Percentiles rank a stretch among this genome's conserved stretches.
Evolutionary conservation across 208 protist species (phyloP).

Genomic region (Wallacemonas sp.): DNA sequence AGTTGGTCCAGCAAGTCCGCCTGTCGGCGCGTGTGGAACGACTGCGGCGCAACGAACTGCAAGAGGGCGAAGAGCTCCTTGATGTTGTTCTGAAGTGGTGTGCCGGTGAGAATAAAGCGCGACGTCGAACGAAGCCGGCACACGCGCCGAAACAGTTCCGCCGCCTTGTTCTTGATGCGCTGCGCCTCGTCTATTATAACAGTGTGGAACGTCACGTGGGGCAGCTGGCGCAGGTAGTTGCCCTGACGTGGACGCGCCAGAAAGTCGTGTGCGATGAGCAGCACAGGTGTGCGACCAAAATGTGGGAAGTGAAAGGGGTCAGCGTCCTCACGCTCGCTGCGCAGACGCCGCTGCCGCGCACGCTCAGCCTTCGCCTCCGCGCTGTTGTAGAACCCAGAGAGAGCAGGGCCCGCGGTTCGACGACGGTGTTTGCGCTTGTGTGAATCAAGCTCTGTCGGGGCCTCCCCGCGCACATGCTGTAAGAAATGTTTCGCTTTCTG

Average conservation of each 20-base stretch:
- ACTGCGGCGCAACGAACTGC: constrained; percentile 85
- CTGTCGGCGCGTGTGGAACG: constrained; percentile 36
- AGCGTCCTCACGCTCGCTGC: neutral
- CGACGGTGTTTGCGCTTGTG: neutral
- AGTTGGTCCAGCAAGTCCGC: constrained; percentile 37
- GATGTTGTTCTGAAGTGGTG: constrained; percentile 94
- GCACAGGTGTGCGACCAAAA: constrained; percentile 26
- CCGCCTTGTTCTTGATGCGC: constrained; percentile 73
- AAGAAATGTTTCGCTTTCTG: constrained; percentile 24
- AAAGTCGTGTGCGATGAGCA: constrained; percentile 48
- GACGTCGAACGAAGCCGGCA: constrained; percentile 26
- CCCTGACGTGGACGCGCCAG: constrained; percentile 20
- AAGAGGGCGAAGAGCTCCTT: constrained; percentile 91
- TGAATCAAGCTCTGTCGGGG: neutral
- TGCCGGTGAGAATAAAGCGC: constrained; percentile 77
- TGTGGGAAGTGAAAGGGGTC: constrained; percentile 7
- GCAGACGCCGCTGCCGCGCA: neutral
- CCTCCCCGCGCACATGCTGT: constrained; percentile 4
- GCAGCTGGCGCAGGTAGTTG: constrained; percentile 28
- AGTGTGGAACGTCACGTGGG: constrained; percentile 62
- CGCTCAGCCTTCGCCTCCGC: neutral
- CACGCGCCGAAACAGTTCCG: constrained; percentile 34
- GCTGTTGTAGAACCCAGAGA: too few species aligned
- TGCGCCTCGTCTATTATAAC: constrained; percentile 95
- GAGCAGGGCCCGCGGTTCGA: too few species aligned